phyloP scores from a whole-genome alignment of 768 basidiomycete species.

The Tylopilus felleus region DNA sequence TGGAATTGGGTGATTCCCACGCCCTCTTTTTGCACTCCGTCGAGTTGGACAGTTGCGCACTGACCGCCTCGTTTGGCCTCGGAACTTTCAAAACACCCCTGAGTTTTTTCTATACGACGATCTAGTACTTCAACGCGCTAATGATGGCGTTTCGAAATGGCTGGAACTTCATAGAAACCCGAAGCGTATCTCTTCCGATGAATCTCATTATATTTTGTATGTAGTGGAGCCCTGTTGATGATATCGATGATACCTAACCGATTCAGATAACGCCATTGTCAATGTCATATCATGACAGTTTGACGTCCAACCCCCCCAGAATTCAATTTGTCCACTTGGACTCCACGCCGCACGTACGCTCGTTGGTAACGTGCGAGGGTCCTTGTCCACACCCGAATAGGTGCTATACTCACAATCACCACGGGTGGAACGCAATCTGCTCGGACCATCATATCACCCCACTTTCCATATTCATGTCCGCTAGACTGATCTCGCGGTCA shows the following conservation, averaged over 20 bases:
- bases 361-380: background rate
- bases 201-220: background rate
- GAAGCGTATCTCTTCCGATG: background rate
- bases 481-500: background rate
- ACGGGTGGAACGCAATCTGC: background rate
- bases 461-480: background rate
- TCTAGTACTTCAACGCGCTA: too few species aligned
- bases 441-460: background rate
- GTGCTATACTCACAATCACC: background rate
- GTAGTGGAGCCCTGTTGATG: too few species aligned
- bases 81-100: constrained; percentile 15
- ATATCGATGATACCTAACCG: too few species aligned
- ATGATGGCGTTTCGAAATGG: background rate
- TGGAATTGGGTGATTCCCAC: constrained; percentile 28
- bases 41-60: constrained; percentile 23
- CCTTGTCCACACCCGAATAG: background rate
- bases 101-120: background rate
- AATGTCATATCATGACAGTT: background rate
- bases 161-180: too few species aligned
- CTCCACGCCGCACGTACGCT: background rate
- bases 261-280: background rate
- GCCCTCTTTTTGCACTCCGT: constrained; percentile 31
- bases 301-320: background rate
- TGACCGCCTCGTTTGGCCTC: constrained; percentile 24
- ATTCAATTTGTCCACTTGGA: background rate